Conservation (phyloP, 768 basidiomycete genomes). For the Leccinum boreale region DNA sequence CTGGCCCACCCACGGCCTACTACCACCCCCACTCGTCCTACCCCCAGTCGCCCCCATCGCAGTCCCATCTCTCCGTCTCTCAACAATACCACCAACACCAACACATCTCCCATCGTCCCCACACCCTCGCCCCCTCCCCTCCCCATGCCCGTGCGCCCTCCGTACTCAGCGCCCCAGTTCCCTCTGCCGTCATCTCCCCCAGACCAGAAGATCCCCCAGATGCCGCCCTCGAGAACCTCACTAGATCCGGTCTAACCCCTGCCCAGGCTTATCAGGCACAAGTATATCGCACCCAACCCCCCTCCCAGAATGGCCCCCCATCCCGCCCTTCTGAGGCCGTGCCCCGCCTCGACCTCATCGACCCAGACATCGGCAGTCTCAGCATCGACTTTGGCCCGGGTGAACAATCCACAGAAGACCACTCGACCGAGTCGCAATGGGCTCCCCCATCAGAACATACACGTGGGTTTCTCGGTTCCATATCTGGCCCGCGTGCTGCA, state of each 20-base stretch:
- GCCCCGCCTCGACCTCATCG: conserved; percentile 45
- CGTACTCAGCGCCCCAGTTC: conserved; percentile 40
- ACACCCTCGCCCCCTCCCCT: conserved; percentile 39
- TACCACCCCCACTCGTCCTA: conserved; percentile 26
- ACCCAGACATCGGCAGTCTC: conserved; percentile 55
- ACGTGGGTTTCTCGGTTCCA: conserved; percentile 38
- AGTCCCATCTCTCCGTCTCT: conserved; percentile 11
- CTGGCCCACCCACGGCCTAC: conserved; percentile 33
- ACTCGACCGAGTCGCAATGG: conserved; percentile 61
- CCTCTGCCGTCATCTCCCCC: conserved; percentile 43
- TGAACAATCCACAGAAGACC: conserved; percentile 35
- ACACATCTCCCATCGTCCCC: conserved; percentile 22
- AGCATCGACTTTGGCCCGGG: conserved; percentile 50
- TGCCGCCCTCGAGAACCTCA: conserved; percentile 40
- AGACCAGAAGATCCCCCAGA: conserved; percentile 51
- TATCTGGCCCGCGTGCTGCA: conserved; percentile 26
- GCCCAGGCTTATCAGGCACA: conserved; percentile 83
- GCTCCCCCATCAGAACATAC: conserved; percentile 37
- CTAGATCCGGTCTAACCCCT: conserved; percentile 59
- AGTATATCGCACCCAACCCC: conserved; percentile 50
- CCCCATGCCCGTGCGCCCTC: conserved; percentile 48
- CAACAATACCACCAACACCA: conserved; percentile 6
- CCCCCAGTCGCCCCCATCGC: conserved; percentile 36
- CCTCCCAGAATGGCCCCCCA: conserved; percentile 30
- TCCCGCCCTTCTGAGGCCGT: conserved; percentile 26